phyloP scores from a whole-genome alignment of 2,329 filamentous ascomycete genomes.

The Samsoniella hepiali region DNA sequence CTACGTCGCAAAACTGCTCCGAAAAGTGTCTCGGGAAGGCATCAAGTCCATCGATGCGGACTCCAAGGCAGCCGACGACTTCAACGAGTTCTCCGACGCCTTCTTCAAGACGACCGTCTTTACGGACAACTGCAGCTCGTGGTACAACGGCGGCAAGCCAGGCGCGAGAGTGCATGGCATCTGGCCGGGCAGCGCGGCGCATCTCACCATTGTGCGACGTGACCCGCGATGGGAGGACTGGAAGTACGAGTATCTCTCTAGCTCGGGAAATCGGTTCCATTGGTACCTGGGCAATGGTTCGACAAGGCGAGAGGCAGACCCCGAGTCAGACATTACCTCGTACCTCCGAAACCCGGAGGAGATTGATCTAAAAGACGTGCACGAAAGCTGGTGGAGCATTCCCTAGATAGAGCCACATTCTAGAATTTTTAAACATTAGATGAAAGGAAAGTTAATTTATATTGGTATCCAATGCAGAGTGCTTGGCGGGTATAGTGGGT shows the following conservation, averaged over 20 bases:
- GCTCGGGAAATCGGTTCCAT: constrained; percentile 49
- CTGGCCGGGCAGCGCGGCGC: constrained; percentile 66
- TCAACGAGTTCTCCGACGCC: constrained; percentile 55
- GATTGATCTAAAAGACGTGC: constrained; percentile 58
- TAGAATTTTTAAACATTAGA: neutral
- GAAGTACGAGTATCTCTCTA: constrained; percentile 45
- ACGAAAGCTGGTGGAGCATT: constrained; percentile 65
- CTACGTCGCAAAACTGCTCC: constrained; percentile 63
- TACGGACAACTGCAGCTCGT: constrained; percentile 63
- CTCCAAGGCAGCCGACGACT: constrained; percentile 60
- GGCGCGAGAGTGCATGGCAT: constrained; percentile 63
- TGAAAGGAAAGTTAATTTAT: neutral
- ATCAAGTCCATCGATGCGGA: constrained; percentile 60
- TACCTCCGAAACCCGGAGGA: constrained; percentile 57
- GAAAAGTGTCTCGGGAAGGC: constrained; percentile 63
- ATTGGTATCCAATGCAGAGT: neutral
- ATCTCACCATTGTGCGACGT: constrained; percentile 55
- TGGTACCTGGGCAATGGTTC: constrained; percentile 64
- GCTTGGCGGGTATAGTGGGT: neutral
- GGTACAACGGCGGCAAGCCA: constrained; percentile 66
- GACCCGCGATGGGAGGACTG: constrained; percentile 57
- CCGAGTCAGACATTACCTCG: constrained; percentile 54
- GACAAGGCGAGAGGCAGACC: constrained; percentile 53
- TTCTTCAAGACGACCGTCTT: constrained; percentile 55
- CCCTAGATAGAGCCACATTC: constrained; percentile 25